Evolutionary conservation across 129 eudicot genomes (phyloP), one percentile per base, ranked within the genome.

Genomic region (Chrysanthemum makinoi): DNA sequence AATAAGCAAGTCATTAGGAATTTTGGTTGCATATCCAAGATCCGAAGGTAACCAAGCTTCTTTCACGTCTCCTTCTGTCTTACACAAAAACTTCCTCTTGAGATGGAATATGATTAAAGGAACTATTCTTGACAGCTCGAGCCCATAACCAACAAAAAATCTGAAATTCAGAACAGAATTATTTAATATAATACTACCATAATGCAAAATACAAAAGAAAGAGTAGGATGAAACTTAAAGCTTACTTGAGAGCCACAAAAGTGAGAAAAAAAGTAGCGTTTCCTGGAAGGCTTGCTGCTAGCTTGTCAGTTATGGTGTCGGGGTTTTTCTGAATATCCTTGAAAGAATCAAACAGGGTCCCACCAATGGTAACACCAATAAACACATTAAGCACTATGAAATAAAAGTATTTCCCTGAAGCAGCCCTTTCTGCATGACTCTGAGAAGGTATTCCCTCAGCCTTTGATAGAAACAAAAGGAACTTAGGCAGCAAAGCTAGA

Each of bases 111-210:
- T 81, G 63, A 95, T 80, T 5, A 95, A 67, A 13, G 99, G 96
- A 75, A 95, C 83, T 44, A 95, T 28, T 63, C 99, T 75, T n/a
- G 99, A 90, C 28, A 95, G 77, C 86, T 87, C 94, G 9, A 95
- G 94, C 77, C 99, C 99, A 22, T 86, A 95, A 14, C 99, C 97
- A 30, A 90, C 97, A 76, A 95, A 95, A 86, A 95, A 95, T 78
- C 99, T 95, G 80, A 58, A 33, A 60, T 49, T 17, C 65, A 65
- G 65, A 50, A 2, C 49, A 58, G 3, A 56, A 43, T 19, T 14
- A 44, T 15, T 13, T 30, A 56, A 56, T 9, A n/a, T 18, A 56
- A 6, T n/a, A 56, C n/a, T n/a, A n/a, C 9, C 62, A 56, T 16
- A 6, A 18, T 16, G 20, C 28, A 57, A 16, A 57, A 57, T 5